Evolutionary conservation across 2,329 filamentous ascomycete species (phyloP).

Genomic region (Sporothrix variecibatus): DNA sequence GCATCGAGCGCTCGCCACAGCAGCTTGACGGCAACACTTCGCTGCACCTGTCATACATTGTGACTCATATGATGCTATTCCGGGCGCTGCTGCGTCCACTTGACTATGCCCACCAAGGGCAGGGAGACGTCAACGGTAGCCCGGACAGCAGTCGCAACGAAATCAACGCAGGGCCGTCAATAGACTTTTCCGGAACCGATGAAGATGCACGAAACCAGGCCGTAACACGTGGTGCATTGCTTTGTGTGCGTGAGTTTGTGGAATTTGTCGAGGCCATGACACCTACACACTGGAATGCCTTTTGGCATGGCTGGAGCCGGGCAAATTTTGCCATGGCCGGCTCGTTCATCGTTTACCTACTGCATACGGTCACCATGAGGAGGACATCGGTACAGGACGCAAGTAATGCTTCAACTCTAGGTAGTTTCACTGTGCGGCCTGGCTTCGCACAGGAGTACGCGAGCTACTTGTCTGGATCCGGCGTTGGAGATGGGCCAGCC

Average conservation of each 20-base stretch:
- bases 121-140: not conserved
- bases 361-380: slow-evolving; percentile 22
- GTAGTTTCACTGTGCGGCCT: not conserved
- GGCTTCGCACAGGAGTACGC: slow-evolving; percentile 22
- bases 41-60: slow-evolving; percentile 39
- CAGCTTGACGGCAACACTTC: slow-evolving; percentile 37
- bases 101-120: not conserved
- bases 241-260: slow-evolving; percentile 31
- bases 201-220: slow-evolving; percentile 18
- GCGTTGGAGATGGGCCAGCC: slow-evolving; percentile 30
- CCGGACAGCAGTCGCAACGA: not conserved
- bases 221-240: slow-evolving; percentile 27
- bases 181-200: not conserved
- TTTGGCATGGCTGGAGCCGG: slow-evolving; percentile 33
- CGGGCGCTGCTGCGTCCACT: slow-evolving; percentile 39
- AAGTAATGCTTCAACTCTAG: not conserved
- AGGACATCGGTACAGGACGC: not conserved
- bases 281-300: slow-evolving; percentile 30
- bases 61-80: slow-evolving; percentile 41
- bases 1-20: not conserved
- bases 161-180: not conserved
- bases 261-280: slow-evolving; percentile 31
- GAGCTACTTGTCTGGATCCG: slow-evolving; percentile 29
- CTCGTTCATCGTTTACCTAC: slow-evolving; percentile 29
- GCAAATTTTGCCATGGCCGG: slow-evolving; percentile 31